phyloP scores from a whole-genome alignment of 2,329 filamentous ascomycete genomes.

The Colletotrichum truncatum region DNA sequence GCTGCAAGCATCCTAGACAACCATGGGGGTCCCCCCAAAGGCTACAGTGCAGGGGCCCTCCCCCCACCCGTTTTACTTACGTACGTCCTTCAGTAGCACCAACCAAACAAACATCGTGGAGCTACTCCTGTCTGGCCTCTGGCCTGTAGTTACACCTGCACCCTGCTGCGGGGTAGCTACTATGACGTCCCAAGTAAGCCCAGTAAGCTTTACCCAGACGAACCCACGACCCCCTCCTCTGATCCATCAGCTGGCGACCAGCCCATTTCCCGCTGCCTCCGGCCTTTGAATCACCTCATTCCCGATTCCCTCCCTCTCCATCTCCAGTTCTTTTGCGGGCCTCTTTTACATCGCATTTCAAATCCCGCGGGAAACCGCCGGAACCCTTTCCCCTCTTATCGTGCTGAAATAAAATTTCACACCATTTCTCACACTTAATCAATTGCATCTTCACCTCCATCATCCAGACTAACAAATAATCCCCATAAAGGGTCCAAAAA shows the following conservation, averaged over 20 bases:
- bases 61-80: no score
- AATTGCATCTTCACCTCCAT: neutral
- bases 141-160: neutral
- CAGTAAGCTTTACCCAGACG: neutral
- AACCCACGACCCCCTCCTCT: neutral
- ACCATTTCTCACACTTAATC: neutral
- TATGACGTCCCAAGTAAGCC: slow-evolving; percentile 18
- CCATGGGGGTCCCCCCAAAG: no score
- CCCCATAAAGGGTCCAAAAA: no score
- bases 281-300: slow-evolving; percentile 17
- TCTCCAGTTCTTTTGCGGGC: neutral
- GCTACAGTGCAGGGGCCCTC: no score
- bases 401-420: neutral
- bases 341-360: neutral
- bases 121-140: no score
- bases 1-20: slow-evolving; percentile 6
- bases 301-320: neutral
- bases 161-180: slow-evolving; percentile 13
- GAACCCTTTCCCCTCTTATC: neutral
- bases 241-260: neutral
- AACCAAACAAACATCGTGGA: slow-evolving; percentile 10
- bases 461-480: no score
- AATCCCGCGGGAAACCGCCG: neutral
- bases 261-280: neutral
- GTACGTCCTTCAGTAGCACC: no score